Percentiles rank a stretch among this genome's conserved stretches.
phyloP scores from a whole-genome alignment of 371 early-diverging fungal species.

The Apophysomyces sp. region DNA sequence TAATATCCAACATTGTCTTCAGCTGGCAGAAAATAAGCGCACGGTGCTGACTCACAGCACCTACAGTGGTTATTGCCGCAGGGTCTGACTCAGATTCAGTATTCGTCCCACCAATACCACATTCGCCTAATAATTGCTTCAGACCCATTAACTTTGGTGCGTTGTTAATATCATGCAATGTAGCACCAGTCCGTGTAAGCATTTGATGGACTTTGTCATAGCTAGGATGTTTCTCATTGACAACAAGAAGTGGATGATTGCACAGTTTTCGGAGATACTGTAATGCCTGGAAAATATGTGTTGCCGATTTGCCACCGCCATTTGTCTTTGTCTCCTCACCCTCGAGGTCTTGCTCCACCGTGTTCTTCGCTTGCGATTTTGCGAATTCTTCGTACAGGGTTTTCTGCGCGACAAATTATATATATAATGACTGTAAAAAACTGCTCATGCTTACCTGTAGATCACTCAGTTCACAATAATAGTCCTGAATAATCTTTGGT shows the following conservation, averaged over 20 bases:
- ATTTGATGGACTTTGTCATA: constrained; percentile 65
- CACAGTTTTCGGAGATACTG: constrained; percentile 96
- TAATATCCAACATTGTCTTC: constrained; percentile 95
- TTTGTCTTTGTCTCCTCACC: constrained; percentile 22
- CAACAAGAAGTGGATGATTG: constrained; percentile 92
- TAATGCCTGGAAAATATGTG: constrained; percentile 96
- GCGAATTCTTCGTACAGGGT: constrained; percentile 91
- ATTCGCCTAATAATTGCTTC: constrained; percentile 85
- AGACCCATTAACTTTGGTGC: constrained; percentile 94
- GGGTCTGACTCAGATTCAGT: constrained; percentile 49
- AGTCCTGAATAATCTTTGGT: constrained; percentile 99
- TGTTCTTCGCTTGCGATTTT: constrained; percentile 58
- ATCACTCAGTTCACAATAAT: constrained; percentile 94
- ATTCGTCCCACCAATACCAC: constrained; percentile 84
- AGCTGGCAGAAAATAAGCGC: constrained; percentile 98
- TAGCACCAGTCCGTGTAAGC: constrained; percentile 57
- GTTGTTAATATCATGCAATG: constrained; percentile 82
- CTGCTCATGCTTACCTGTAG: constrained; percentile 48
- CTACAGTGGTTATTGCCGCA: constrained; percentile 44
- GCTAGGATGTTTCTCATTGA: constrained; percentile 85
- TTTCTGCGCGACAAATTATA: constrained; percentile 43
- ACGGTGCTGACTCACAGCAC: constrained; percentile 85
- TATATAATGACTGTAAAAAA: background rate
- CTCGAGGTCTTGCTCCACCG: constrained; percentile 50
- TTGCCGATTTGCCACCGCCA: constrained; percentile 47